Evolutionary conservation across 352 stramenopile species (phyloP).

Genomic region (Globisporangium abappressorium): DNA sequence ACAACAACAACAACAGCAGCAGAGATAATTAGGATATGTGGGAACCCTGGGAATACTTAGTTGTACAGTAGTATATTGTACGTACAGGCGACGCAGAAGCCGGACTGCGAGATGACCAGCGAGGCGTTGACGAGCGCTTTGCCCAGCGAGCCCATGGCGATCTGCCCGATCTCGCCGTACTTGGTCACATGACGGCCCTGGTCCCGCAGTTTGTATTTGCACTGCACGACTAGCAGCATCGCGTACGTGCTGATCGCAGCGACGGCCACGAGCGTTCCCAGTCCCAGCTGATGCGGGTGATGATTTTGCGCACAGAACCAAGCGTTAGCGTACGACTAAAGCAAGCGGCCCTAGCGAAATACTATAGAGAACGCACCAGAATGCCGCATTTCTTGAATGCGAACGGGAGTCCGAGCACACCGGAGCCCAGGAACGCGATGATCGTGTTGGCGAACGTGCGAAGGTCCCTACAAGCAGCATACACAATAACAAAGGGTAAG

Average conservation of each 20-base stretch:
- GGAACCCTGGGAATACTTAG: neutral
- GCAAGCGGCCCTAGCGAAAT: too few relatives aligned
- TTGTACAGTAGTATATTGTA: neutral
- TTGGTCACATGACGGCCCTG: conserved; percentile 44
- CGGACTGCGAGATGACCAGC: conserved; percentile 84
- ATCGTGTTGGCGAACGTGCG: conserved; percentile 78
- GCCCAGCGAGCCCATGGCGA: conserved; percentile 67
- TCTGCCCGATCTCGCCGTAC: conserved; percentile 87
- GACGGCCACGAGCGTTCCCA: conserved; percentile 52
- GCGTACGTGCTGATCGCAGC: conserved; percentile 59
- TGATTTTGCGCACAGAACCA: neutral
- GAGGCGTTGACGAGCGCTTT: conserved; percentile 79
- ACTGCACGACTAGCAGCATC: conserved; percentile 76
- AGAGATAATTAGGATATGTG: neutral
- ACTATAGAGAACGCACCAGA: conserved; percentile 36
- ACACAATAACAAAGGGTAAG: neutral
- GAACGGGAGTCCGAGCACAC: conserved; percentile 87
- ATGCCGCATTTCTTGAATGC: conserved; percentile 89
- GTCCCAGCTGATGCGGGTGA: conserved; percentile 35
- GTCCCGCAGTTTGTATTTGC: conserved; percentile 74
- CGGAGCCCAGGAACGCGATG: conserved; percentile 91
- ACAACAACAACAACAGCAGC: neutral
- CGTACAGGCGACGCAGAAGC: conserved; percentile 88
- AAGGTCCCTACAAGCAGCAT: conserved; percentile 31
- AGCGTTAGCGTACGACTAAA: neutral